Base-by-base conservation (phyloP, 2,329 filamentous ascomycete species). In the Cryphonectria nitschkei region DNA sequence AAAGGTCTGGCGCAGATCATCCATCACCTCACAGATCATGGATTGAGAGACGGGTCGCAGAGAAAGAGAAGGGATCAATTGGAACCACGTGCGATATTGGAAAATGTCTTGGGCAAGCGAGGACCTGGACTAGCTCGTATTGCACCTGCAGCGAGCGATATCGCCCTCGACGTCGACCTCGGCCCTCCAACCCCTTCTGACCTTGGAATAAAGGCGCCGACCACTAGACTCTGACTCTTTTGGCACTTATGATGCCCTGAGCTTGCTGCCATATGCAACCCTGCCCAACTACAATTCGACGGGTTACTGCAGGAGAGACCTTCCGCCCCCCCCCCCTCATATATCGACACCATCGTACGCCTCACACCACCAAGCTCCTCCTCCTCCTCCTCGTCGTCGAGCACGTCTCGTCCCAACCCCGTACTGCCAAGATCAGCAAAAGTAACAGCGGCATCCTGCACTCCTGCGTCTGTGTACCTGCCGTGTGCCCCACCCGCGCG, bases 221-320 rank as follows among this genome's bases (percentile, higher is more conserved):
- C 65, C 70, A 69, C 39, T 52, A 52, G 43, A 63, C 67, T 16
- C 65, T 68, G 69, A n/a, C n/a, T 43, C 62, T 63, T 69, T 65
- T 68, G 69, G 29, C 56, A 54, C 66, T 67, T 67, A 50, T 22
- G 46, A 46, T 39, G 43, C 39, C n/a, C 63, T 65, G 63, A 19
- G 29, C 16, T n/a, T 34, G 58, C 64, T 66, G 70, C 56, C 70
- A 69, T 65, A 72, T 72, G 70, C 70, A 74, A 73, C 75, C 76
- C 73, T 73, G 52, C 54, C 54, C 26, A 11, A 73, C 76, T 75
- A 75, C 72, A 74, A 56, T 50, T 71, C 71, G 67, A 76, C 77
- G 77, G 77, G 69, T 78, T 77, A 70, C 71, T 77, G 77, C 78
- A 78, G 76, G 67, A 75, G 37, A 74, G 50, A 74, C 74, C 73